phyloP scores from a whole-genome alignment of 164 flowering plant genomes.

The Liquidambar formosana region DNA sequence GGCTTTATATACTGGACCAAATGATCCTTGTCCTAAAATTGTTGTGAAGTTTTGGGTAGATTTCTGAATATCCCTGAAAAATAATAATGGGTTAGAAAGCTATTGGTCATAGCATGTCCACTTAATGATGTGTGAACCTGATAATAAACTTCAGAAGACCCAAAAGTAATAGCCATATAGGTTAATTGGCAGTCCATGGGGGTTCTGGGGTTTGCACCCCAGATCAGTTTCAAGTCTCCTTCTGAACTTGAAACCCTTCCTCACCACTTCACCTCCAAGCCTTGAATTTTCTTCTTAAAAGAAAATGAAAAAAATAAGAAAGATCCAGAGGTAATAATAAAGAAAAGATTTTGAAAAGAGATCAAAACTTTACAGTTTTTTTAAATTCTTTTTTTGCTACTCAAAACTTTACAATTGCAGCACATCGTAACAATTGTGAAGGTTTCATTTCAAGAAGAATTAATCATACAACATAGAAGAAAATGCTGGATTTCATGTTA shows the following conservation, averaged over 20 bases:
- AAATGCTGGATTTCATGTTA: neutral
- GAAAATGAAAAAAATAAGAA: neutral
- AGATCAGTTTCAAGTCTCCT: neutral
- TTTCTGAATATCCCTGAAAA: constrained; percentile 86
- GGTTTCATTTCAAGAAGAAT: neutral
- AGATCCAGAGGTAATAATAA: neutral
- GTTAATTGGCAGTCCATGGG: too few relatives aligned
- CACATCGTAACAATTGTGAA: neutral
- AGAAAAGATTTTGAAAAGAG: neutral
- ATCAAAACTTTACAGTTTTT: too few relatives aligned
- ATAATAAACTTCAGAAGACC: neutral
- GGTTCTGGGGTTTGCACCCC: too few relatives aligned
- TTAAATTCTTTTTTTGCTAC: too few relatives aligned
- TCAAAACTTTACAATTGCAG: neutral
- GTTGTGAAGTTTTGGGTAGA: constrained; percentile 92
- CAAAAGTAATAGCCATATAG: neutral
- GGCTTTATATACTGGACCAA: constrained; percentile 97
- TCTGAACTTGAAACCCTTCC: neutral
- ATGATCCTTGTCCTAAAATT: constrained; percentile 88
- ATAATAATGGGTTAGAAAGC: neutral
- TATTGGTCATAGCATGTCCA: neutral
- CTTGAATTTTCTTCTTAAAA: too few relatives aligned
- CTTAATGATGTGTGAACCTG: neutral
- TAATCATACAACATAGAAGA: neutral
- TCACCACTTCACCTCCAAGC: neutral